A percentile compares a stretch with the other conserved stretches of the same genome.
Conservation (phyloP, 2,329 filamentous ascomycete genomes). For the Botryotinia narcissicola region DNA sequence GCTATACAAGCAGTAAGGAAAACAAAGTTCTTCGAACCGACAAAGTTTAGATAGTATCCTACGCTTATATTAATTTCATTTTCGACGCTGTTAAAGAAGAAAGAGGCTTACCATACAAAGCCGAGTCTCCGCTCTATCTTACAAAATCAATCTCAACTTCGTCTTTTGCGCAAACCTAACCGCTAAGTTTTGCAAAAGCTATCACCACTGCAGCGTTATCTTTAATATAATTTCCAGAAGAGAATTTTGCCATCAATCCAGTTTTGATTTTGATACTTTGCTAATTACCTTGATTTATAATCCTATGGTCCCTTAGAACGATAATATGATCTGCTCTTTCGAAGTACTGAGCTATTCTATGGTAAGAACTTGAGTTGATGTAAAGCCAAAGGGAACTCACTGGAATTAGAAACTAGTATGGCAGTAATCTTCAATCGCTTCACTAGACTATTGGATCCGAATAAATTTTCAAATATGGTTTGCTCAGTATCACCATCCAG, state of each 20-base stretch:
- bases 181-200: conserved; percentile 24
- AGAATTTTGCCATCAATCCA: neutral
- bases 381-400: conserved; percentile 31
- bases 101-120: conserved; percentile 28
- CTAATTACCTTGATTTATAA: neutral
- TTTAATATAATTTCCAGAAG: neutral
- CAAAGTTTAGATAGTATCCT: conserved; percentile 16
- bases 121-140: conserved; percentile 29
- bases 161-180: conserved; percentile 24
- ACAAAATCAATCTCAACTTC: conserved; percentile 30
- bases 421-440: conserved; percentile 42
- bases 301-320: conserved; percentile 30
- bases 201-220: conserved; percentile 20
- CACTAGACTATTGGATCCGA: conserved; percentile 45
- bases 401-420: conserved; percentile 45
- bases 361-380: conserved; percentile 10
- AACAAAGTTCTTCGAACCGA: conserved; percentile 7
- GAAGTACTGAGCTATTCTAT: conserved; percentile 39
- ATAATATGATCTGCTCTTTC: conserved; percentile 43
- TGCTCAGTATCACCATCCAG: conserved; percentile 47
- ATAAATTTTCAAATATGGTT: conserved; percentile 44
- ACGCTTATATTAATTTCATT: neutral
- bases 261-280: neutral
- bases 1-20: neutral
- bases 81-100: neutral